Base-by-base conservation (phyloP, 257 asterid species). In the Salvia hispanica region DNA sequence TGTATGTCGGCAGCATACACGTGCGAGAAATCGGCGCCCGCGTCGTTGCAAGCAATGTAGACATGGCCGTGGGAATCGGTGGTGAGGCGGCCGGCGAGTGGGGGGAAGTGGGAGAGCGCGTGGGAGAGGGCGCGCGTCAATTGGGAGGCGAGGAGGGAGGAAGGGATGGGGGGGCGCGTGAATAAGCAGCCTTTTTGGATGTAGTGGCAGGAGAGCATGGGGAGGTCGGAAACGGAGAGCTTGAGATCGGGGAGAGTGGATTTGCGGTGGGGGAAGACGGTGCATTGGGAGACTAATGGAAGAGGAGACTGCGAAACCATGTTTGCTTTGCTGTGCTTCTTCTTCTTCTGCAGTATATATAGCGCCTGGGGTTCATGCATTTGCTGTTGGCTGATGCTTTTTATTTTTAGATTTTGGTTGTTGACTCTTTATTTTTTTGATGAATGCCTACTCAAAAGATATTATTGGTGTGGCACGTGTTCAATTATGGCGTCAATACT, bases 191-290 rank as follows among this genome's bases (percentile, higher is more conserved):
- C 93, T 62, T 88, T 88, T 28, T 88, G 96, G 68, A 88, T 88
- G 74, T 88, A 86, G 73, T 88, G 91, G 55, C 87, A 83, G 40
- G 96, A 88, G 39, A 88, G 88, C 96, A 88, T 86, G 0, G 96
- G 94, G 0, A 86, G 86, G 71, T 88, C 96, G 3, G 89, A 88
- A 18, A 88, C 89, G 0, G 96, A 88, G 66, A 88, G 88, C 54
- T 86, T 81, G 3, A 88, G 82, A 21, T 84, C 77, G 5, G 65
- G 42, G 0, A 77, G 9, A 9, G 70, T 43, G 13, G 94, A 84
- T 43, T 74, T 64, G n/a, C 72, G 63, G 4, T 79, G 73, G 2
- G 96, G 96, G n/a, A 55, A 73, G 18, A 88, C 68, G 0, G 69
- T 79, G 68, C 77, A 74, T 68, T 65, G 73, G 6, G 84, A 79